Evolutionary conservation across 2,329 filamentous ascomycete species (phyloP).

Genomic region (Westerdykella ornata): DNA sequence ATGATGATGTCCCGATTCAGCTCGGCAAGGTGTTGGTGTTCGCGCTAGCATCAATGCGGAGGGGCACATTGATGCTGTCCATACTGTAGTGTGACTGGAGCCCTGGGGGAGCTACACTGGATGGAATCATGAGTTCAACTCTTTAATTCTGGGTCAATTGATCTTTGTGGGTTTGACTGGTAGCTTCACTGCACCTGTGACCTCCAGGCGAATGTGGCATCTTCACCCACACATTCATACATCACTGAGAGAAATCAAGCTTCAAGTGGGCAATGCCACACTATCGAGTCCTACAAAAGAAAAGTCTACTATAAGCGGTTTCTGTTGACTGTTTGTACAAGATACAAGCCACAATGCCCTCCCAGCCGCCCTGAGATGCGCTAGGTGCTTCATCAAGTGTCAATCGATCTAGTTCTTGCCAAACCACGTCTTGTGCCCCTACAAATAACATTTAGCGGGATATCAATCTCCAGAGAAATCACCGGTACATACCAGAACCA

Average conservation of each 20-base stretch:
- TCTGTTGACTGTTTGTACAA: slow-evolving; percentile 32
- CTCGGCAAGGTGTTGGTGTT: slow-evolving; percentile 5
- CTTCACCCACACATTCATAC: too few relatives aligned
- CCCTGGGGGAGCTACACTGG: neutral
- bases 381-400: slow-evolving; percentile 1
- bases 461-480: neutral
- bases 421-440: slow-evolving; percentile 72
- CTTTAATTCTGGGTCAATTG: too few relatives aligned
- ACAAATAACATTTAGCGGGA: slow-evolving; percentile 4
- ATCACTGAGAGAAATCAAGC: too few relatives aligned
- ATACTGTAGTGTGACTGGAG: neutral
- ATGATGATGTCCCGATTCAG: slow-evolving; percentile 3
- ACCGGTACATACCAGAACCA: slow-evolving; percentile 47
- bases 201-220: too few relatives aligned
- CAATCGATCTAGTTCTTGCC: slow-evolving; percentile 30
- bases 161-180: too few relatives aligned
- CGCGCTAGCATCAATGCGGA: slow-evolving; percentile 22
- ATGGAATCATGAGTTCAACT: too few relatives aligned
- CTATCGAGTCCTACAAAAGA: slow-evolving; percentile 3
- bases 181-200: too few relatives aligned
- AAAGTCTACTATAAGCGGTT: slow-evolving; percentile 10
- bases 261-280: too few relatives aligned
- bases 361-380: slow-evolving; percentile 6
- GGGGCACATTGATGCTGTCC: slow-evolving; percentile 7
- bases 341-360: slow-evolving; percentile 15